Evolutionary conservation across 495 filamentous ascomycete species (phyloP).

Genomic region (Xylaria curta): DNA sequence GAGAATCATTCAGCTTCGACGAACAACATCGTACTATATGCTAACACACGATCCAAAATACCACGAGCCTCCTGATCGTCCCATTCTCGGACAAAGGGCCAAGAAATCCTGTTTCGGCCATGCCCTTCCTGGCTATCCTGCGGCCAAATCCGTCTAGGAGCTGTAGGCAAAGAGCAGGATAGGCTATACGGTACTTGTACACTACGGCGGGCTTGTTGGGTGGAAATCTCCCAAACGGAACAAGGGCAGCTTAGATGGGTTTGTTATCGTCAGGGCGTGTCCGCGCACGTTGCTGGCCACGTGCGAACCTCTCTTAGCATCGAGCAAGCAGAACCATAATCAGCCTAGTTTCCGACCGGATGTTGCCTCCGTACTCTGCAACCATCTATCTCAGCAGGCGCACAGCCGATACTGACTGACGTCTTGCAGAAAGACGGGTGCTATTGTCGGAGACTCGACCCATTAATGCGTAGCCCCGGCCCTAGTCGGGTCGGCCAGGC

Average conservation of each 20-base stretch:
- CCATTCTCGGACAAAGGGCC: conserved; percentile 17
- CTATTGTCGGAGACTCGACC: conserved; percentile 18
- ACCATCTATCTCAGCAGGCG: conserved; percentile 5
- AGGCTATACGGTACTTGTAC: neutral
- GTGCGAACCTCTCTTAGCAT: conserved; percentile 4
- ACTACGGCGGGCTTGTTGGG: neutral
- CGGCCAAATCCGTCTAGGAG: neutral
- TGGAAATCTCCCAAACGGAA: neutral
- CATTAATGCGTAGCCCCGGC: conserved; percentile 7
- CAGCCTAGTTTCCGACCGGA: conserved; percentile 21
- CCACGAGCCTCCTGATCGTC: conserved; percentile 20
- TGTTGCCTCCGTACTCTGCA: conserved; percentile 11
- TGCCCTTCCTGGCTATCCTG: conserved; percentile 14
- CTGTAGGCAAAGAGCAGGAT: neutral
- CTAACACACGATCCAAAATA: conserved; percentile 12
- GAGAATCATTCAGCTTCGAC: neutral
- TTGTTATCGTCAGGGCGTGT: neutral
- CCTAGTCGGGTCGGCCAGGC: conserved; percentile 1
- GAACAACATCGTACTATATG: neutral
- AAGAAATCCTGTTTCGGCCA: conserved; percentile 19
- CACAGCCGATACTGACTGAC: conserved; percentile 11
- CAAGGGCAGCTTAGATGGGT: neutral
- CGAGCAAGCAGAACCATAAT: neutral
- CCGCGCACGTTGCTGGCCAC: conserved; percentile 11
- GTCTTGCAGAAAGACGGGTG: conserved; percentile 17